These are phyloP conservation scores for Camelina hispida DNA, from an alignment of 345 rosid species.

Conservation along the genomic window DNA sequence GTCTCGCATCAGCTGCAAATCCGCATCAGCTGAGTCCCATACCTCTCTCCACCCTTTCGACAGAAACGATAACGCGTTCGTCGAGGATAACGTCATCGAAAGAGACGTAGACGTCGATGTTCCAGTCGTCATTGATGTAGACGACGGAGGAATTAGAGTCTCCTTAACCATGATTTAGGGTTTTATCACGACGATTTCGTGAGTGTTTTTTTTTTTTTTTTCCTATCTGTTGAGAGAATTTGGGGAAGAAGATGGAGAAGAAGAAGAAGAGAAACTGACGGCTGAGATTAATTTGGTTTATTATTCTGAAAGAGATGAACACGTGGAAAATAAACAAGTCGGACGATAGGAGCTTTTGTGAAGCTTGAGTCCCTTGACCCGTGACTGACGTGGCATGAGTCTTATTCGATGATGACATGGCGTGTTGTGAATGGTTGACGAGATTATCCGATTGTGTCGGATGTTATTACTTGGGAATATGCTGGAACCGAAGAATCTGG, in stretches of 20 bases:
- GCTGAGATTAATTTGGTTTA: constrained; percentile 41
- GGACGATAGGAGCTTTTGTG: constrained; percentile 33
- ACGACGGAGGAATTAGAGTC: constrained; percentile 43
- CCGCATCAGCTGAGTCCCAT: constrained; percentile 91
- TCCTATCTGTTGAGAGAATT: constrained; percentile 17
- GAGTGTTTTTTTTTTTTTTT: constrained; percentile 24
- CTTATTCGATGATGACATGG: constrained; percentile 2
- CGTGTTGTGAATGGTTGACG: constrained; percentile 23
- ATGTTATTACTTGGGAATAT: constrained; percentile 27
- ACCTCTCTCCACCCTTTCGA: constrained; percentile 95
- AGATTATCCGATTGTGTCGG: constrained; percentile 35
- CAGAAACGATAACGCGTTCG: constrained; percentile 73
- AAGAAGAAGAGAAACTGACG: constrained; percentile 43
- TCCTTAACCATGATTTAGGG: constrained; percentile 54
- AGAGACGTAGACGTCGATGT: constrained; percentile 36
- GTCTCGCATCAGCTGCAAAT: constrained; percentile 76
- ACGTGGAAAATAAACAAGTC: constrained; percentile 57
- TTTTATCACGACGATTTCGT: constrained; percentile 40
- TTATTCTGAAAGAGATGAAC: constrained; percentile 46
- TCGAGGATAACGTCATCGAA: constrained; percentile 51
- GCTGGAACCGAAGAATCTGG: constrained; percentile 35
- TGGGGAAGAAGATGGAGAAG: not conserved
- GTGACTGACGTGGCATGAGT: constrained; percentile 25
- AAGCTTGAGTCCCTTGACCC: constrained; percentile 20
- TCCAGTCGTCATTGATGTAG: constrained; percentile 34